phyloP scores from a whole-genome alignment of 306 rosid species.

The Amphicarpaea edgeworthii region DNA sequence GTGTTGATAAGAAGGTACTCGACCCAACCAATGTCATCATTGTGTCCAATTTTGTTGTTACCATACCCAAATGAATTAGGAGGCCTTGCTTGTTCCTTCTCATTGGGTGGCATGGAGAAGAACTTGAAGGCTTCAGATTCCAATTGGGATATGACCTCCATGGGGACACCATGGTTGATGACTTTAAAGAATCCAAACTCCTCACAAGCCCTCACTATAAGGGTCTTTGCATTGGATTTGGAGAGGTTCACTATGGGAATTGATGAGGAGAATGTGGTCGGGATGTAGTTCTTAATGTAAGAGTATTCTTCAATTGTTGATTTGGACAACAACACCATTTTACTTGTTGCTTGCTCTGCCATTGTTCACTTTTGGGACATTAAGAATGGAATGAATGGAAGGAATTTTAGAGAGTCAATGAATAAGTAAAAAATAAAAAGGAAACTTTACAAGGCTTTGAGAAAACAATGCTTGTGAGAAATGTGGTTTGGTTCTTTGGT shows the following conservation, averaged over 20 bases:
- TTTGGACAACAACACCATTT: constrained; percentile 69
- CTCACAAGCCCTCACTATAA: constrained; percentile 86
- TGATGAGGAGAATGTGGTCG: constrained; percentile 51
- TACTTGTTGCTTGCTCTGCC: background rate
- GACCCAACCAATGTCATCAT: constrained; percentile 93
- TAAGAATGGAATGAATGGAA: background rate
- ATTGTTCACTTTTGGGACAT: constrained; percentile 13
- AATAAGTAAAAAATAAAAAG: background rate
- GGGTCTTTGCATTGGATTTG: constrained; percentile 68
- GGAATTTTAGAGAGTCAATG: constrained; percentile 25
- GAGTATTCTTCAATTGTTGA: constrained; percentile 56
- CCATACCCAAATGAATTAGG: constrained; percentile 86
- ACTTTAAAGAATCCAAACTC: constrained; percentile 94
- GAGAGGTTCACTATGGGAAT: constrained; percentile 92
- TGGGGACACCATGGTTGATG: constrained; percentile 83
- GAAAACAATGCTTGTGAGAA: constrained; percentile 43
- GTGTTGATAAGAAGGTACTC: constrained; percentile 83
- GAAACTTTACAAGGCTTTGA: constrained; percentile 42
- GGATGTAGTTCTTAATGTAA: constrained; percentile 49
- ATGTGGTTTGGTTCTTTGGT: constrained; percentile 40
- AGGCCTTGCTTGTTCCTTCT: constrained; percentile 77
- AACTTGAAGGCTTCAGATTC: constrained; percentile 77
- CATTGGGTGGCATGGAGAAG: constrained; percentile 74
- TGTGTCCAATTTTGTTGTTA: constrained; percentile 69
- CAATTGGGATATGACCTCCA: constrained; percentile 70